Percentiles rank a stretch among this genome's conserved stretches.
Conservation (phyloP, 345 rosid species). For the Brassica incana region DNA sequence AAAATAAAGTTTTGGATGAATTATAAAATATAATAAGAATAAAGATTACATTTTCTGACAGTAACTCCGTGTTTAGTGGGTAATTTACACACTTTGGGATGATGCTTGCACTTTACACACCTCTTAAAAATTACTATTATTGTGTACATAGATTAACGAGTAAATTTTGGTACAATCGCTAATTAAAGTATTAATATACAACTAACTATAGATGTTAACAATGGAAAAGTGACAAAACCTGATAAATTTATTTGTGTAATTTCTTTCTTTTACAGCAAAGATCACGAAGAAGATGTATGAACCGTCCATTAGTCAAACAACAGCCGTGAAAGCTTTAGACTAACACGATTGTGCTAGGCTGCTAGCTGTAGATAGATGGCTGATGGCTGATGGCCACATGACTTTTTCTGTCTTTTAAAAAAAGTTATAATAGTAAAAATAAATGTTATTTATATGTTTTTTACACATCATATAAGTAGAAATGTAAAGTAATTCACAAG, state of each 20-base stretch:
- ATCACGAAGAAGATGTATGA: slow-evolving; percentile 27
- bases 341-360: slow-evolving; percentile 27
- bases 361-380: slow-evolving; percentile 22
- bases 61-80: slow-evolving; percentile 40
- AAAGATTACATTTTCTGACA: slow-evolving; percentile 26
- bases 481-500: slow-evolving; percentile 6
- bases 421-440: not conserved
- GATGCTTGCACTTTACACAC: slow-evolving; percentile 36
- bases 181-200: not conserved
- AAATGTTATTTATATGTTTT: not conserved
- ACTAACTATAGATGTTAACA: slow-evolving; percentile 6
- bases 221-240: slow-evolving; percentile 24
- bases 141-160: slow-evolving; percentile 27
- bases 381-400: not conserved
- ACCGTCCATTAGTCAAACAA: slow-evolving; percentile 35
- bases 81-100: slow-evolving; percentile 34
- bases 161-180: slow-evolving; percentile 19
- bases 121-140: slow-evolving; percentile 19
- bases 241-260: not conserved
- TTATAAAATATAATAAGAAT: not conserved
- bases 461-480: slow-evolving; percentile 2
- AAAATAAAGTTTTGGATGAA: not conserved
- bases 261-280: slow-evolving; percentile 31
- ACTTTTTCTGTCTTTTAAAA: not conserved
- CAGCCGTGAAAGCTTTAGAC: slow-evolving; percentile 34